Evolutionary conservation across 2,329 filamentous ascomycete species (phyloP).

Genomic region (Neonectria ditissima): DNA sequence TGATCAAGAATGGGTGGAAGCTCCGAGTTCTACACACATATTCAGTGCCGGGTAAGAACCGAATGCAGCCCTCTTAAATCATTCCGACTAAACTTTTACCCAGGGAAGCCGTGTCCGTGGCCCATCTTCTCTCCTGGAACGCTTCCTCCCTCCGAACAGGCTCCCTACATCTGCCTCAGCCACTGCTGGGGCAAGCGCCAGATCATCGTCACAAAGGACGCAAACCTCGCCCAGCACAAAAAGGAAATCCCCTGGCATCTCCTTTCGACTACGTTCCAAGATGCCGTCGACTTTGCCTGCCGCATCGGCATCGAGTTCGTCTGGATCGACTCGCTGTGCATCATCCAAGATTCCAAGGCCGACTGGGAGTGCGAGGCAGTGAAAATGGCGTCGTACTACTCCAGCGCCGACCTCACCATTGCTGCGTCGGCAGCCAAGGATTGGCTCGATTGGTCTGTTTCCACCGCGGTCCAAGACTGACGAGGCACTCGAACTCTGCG

Average conservation of each 20-base stretch:
- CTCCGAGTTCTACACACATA: conserved; percentile 20
- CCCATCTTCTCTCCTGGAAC: conserved; percentile 8
- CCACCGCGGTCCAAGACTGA: conserved; percentile 1
- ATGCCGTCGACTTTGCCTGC: conserved; percentile 26
- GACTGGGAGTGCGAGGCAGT: conserved; percentile 38
- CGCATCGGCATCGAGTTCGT: conserved; percentile 30
- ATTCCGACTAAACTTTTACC: no score
- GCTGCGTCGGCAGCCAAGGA: conserved; percentile 32
- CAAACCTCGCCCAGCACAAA: conserved; percentile 18
- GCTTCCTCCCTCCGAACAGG: conserved; percentile 3
- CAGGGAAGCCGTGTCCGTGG: conserved; percentile 28
- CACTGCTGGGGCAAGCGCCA: conserved; percentile 49
- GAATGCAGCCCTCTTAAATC: no score
- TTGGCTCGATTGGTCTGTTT: conserved; percentile 25
- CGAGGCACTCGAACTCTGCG: conserved; percentile 24
- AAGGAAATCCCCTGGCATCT: conserved; percentile 25
- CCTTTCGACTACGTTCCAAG: conserved; percentile 30
- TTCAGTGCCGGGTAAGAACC: conserved; percentile 12
- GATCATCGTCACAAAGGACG: conserved; percentile 45
- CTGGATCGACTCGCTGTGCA: conserved; percentile 41
- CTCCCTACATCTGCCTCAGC: conserved; percentile 33
- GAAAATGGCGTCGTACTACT: conserved; percentile 36
- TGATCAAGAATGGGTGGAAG: conserved; percentile 23
- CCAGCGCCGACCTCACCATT: conserved; percentile 33
- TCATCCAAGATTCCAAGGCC: conserved; percentile 33